Base-by-base conservation (phyloP, 306 rosid species). In the Vigna nakashimae region DNA sequence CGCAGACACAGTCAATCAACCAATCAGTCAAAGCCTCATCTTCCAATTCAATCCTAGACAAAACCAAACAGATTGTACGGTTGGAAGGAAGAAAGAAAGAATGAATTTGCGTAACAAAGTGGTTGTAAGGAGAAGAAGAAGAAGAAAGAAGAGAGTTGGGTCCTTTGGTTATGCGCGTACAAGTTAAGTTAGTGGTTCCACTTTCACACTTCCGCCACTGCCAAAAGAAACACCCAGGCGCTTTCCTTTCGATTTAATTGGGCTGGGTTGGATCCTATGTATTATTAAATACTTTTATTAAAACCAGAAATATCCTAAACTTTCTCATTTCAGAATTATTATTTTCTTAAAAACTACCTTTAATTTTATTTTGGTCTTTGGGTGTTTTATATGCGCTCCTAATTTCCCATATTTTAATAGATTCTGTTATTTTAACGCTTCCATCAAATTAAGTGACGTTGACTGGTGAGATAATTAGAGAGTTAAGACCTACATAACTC, bases 21-120 rank as follows among this genome's bases (percentile, higher is more conserved):
- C 81, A 36, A 69, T 78, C 81, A 43, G 36, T 77, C 57, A 56
- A 56, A 40, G 60, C 42, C 60, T 58, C 38, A 30, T 68, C 57
- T 16, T 76, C 65, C 73, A 45, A 12, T 10, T 16, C 15, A 2
- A 45, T 10, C 1, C 50, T 2, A 45, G 3, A 12, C 2, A 10
- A 10, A 43, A 43, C 12, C 3, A 43, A 9, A 42, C 13, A 42
- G 49, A 43, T 43, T 43, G 14, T 51, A 50, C 1, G 5, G 3
- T 7, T 2, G 3, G 58, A 52, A 52, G 58, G 55, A 51, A 51
- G n/a, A n/a, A 51, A 51, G n/a, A 11, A 45, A 12, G 50, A 3
- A 45, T 12, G 13, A 45, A 45, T 45, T 45, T 45, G 50, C 4
- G 50, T 10, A 2, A 9, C 9, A 42, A 43, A 42, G 14, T 68